phyloP scores from a whole-genome alignment of 805 yeast genomes.

The Yarrowia osloensis region DNA sequence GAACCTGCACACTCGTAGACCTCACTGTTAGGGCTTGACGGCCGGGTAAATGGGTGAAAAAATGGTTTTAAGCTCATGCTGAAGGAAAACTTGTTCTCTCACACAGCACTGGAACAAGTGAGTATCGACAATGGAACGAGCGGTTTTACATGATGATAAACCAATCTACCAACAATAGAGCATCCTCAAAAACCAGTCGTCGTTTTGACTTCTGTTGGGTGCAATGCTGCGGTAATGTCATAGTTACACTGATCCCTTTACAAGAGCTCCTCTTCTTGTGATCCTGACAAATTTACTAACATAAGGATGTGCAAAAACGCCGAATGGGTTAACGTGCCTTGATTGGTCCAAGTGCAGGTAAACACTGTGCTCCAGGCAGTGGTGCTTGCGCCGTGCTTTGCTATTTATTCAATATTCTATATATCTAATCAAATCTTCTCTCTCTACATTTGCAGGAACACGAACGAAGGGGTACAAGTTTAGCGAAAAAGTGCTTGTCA shows the following conservation, averaged over 20 bases:
- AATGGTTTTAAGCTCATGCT: slow-evolving; percentile 3
- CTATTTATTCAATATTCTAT: neutral
- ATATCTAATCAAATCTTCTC: slow-evolving; percentile 1
- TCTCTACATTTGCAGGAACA: neutral
- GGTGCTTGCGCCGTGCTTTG: neutral
- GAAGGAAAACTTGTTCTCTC: slow-evolving; percentile 24
- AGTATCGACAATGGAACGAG: neutral
- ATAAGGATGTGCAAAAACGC: neutral
- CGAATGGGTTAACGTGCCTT: neutral
- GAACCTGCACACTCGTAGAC: neutral
- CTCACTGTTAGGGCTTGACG: slow-evolving; percentile 17
- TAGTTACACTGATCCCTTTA: slow-evolving; percentile 25
- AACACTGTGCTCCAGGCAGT: neutral
- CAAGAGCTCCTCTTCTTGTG: neutral
- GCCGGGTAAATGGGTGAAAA: slow-evolving; percentile 10
- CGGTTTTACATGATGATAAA: slow-evolving; percentile 24
- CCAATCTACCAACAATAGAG: slow-evolving; percentile 28
- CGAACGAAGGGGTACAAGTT: slow-evolving; percentile 6
- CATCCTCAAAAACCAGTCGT: slow-evolving; percentile 23
- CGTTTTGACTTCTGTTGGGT: slow-evolving; percentile 30
- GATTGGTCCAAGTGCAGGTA: neutral
- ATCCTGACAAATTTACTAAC: neutral
- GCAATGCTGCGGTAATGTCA: slow-evolving; percentile 32
- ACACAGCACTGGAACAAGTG: slow-evolving; percentile 15
- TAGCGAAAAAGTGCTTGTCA: neutral